phyloP scores from a whole-genome alignment of 768 basidiomycete genomes.

The Mycena vitilis region DNA sequence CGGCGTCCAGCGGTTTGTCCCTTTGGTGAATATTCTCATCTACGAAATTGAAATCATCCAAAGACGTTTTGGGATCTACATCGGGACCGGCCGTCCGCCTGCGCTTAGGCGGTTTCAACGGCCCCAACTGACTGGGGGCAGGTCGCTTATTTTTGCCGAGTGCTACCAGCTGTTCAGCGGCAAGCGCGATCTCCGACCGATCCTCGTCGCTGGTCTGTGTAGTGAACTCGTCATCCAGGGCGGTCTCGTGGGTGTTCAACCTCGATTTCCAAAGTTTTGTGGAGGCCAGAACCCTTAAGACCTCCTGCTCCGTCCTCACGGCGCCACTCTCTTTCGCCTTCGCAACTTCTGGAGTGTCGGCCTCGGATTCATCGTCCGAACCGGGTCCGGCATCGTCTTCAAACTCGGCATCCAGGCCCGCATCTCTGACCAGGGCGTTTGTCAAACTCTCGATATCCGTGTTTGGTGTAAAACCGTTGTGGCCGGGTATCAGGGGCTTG shows the following conservation, averaged over 20 bases:
- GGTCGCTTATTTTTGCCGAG: not conserved
- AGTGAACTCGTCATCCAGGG: not conserved
- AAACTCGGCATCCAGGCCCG: not conserved
- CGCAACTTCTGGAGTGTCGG: not conserved
- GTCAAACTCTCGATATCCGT: constrained; percentile 6
- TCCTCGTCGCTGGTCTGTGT: not conserved
- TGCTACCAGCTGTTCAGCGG: not conserved
- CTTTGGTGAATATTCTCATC: not conserved
- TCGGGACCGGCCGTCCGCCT: not conserved
- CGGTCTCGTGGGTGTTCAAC: not conserved
- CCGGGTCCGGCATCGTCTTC: not conserved
- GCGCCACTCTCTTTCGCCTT: not conserved
- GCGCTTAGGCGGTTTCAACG: not conserved
- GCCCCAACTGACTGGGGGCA: not conserved
- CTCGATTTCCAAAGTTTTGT: not conserved
- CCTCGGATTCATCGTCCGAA: not conserved
- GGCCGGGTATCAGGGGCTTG: not conserved
- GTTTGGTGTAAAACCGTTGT: no score
- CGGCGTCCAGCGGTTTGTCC: not conserved
- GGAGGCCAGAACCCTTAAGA: not conserved
- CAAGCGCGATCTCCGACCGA: not conserved
- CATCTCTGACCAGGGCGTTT: not conserved
- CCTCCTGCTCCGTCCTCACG: not conserved
- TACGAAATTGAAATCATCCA: not conserved
- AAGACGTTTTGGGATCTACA: not conserved